Conservation (phyloP, 257 asterid genomes). For the Penstemon barbatus region DNA sequence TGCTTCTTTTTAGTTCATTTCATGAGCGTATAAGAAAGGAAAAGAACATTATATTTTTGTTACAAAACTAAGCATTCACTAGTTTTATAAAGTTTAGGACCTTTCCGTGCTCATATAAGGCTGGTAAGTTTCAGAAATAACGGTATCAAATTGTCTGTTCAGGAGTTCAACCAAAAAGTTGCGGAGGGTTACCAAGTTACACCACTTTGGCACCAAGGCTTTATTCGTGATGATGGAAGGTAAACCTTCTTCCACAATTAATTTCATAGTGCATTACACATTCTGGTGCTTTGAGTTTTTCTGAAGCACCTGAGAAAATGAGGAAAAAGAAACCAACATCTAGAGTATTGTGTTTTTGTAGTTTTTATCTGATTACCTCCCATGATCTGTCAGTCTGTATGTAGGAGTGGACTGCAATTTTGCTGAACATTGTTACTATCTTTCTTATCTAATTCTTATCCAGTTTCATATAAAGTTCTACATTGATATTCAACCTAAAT, state of each 20-base stretch:
- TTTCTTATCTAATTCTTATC: not conserved
- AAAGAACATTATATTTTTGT: not conserved
- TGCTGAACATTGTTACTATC: not conserved
- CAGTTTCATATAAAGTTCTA: not conserved
- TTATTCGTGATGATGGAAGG: slow-evolving; percentile 86
- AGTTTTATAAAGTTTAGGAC: slow-evolving; percentile 6
- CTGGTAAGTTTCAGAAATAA: slow-evolving; percentile 13
- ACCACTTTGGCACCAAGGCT: slow-evolving; percentile 96
- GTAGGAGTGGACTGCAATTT: not conserved
- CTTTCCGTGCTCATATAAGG: slow-evolving; percentile 21
- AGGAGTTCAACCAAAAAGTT: slow-evolving; percentile 82
- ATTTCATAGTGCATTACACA: slow-evolving; percentile 9
- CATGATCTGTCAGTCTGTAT: not conserved
- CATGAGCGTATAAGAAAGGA: not conserved
- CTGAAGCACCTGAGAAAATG: slow-evolving; percentile 3
- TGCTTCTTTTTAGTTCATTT: slow-evolving; percentile 6
- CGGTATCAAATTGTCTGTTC: slow-evolving; percentile 28
- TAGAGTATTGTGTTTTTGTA: not conserved
- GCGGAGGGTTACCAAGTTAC: slow-evolving; percentile 92
- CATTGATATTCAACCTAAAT: not conserved
- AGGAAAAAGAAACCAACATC: not conserved
- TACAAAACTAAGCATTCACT: not conserved
- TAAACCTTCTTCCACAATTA: slow-evolving; percentile 26
- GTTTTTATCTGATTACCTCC: not conserved
- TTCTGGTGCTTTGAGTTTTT: slow-evolving; percentile 7